A percentile compares a stretch with the other conserved stretches of the same genome.
Conservation (phyloP, 78 protist genomes). For the Polysphondylium violaceum region DNA sequence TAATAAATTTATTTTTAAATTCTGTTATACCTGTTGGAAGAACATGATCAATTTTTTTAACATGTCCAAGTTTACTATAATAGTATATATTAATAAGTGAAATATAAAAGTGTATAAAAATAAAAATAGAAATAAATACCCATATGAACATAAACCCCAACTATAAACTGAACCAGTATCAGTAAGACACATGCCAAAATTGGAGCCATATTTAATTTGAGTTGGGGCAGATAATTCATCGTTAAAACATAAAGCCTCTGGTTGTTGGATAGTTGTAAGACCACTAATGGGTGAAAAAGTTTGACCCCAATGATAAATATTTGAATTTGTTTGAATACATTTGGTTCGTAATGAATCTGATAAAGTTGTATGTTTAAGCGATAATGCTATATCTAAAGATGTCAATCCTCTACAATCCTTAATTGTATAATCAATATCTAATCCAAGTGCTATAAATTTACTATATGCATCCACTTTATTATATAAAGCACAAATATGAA, state of each 20-base stretch:
- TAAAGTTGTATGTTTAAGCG: background rate
- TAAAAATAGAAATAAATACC: too few species aligned
- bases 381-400: conserved; percentile 32
- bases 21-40: conserved; percentile 21
- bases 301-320: conserved; percentile 62
- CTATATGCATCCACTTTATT: background rate
- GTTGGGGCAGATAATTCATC: conserved; percentile 8
- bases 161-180: conserved; percentile 56
- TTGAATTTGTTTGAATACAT: too few species aligned
- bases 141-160: conserved; percentile 16
- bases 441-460: background rate
- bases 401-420: conserved; percentile 32
- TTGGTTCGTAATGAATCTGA: too few species aligned
- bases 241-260: conserved; percentile 17
- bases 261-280: background rate
- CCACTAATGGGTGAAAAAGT: background rate
- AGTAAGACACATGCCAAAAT: conserved; percentile 34
- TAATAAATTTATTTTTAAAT: conserved; percentile 25
- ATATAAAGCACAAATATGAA: conserved; percentile 31
- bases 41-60: conserved; percentile 13
- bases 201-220: conserved; percentile 33
- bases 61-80: conserved; percentile 38
- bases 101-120: too few species aligned
- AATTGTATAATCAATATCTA: conserved; percentile 1
- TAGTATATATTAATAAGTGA: too few species aligned